Evolutionary conservation across 805 yeast genomes (phyloP), one percentile per base, ranked within the genome.

Genomic region (Diddensiella transvaalensis): DNA sequence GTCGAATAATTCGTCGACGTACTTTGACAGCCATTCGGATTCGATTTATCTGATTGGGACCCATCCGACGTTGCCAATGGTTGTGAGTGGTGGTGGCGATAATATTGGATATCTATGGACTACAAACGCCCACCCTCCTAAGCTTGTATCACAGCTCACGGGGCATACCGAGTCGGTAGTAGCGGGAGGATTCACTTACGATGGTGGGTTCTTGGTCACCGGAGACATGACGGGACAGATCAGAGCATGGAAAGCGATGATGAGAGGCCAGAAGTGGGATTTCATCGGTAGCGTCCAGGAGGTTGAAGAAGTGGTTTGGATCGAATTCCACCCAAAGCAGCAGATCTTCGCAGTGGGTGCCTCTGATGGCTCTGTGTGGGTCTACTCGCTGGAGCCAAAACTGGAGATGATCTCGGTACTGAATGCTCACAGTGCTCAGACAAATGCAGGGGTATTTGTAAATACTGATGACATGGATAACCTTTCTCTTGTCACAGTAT

Each of bases 191-290:
- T 93, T 93, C 67, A 82, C 96, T 1, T 67, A 73, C 32, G 93
- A 87, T 60, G 99, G 98, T 22, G 75, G 79, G 40, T 89, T 73
- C 60, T 72, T 87, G 38, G 75, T 93, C 10, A 85, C 96, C 3
- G 98, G 91, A 35, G 99, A 95, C 68, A 93, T 93, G 99, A 82
- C 82, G 47, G 98, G 99, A 46, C 80, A 80, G 59, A 74, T 91
- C 24, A 74, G 86, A 57, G 79, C 89, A 13, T 86, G 83, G 71
- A 78, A 80, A 62, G 71, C 90, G 4, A 66, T 75, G 40, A 83
- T 83, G 58, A 83, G 84, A 40, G 96, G 95, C 23, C 88, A 90
- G 64, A 78, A 79, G 49, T 91, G 98, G 98, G 75, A 72, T 53
- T 69, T 77, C 58, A 71, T 77, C 53, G 84, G 80, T 22, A 80